Conservation (phyloP, 2,329 filamentous ascomycete genomes). For the Penicillium corylophilum region DNA sequence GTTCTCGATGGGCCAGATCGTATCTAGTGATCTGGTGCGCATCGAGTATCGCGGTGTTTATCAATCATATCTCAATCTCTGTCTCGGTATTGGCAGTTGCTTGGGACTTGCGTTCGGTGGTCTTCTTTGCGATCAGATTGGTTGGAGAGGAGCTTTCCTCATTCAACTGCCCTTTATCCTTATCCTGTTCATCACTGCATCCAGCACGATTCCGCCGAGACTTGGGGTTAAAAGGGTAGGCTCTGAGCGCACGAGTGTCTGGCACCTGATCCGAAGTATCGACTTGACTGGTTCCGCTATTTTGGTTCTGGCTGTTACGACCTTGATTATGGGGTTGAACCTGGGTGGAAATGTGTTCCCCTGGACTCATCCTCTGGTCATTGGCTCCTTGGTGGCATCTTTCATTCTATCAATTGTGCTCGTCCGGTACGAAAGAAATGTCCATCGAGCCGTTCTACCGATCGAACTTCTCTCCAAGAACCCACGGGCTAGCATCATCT, state of each 20-base stretch:
- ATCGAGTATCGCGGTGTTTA: constrained; percentile 59
- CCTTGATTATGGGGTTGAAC: constrained; percentile 53
- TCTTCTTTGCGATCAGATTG: constrained; percentile 40
- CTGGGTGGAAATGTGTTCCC: constrained; percentile 53
- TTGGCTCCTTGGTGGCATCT: constrained; percentile 47
- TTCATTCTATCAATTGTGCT: constrained; percentile 39
- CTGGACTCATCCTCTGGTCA: constrained; percentile 53
- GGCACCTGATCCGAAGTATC: constrained; percentile 48
- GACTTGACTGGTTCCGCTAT: constrained; percentile 52
- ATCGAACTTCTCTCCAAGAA: constrained; percentile 47
- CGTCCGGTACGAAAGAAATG: constrained; percentile 43
- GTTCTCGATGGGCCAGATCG: constrained; percentile 64
- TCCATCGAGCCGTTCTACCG: constrained; percentile 52
- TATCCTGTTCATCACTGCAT: constrained; percentile 44
- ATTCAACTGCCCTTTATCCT: constrained; percentile 53
- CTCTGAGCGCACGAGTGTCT: constrained; percentile 40
- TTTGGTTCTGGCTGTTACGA: constrained; percentile 47
- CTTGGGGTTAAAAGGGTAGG: constrained; percentile 48
- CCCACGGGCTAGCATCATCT: constrained; percentile 51
- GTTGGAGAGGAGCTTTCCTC: constrained; percentile 46
- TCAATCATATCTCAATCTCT: constrained; percentile 44
- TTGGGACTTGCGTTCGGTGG: constrained; percentile 42
- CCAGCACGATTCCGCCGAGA: constrained; percentile 43
- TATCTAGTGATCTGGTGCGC: constrained; percentile 67
- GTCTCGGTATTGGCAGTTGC: constrained; percentile 38